Base-by-base conservation (phyloP, 2,329 filamentous ascomycete species). In the Neoarthrinium moseri region DNA sequence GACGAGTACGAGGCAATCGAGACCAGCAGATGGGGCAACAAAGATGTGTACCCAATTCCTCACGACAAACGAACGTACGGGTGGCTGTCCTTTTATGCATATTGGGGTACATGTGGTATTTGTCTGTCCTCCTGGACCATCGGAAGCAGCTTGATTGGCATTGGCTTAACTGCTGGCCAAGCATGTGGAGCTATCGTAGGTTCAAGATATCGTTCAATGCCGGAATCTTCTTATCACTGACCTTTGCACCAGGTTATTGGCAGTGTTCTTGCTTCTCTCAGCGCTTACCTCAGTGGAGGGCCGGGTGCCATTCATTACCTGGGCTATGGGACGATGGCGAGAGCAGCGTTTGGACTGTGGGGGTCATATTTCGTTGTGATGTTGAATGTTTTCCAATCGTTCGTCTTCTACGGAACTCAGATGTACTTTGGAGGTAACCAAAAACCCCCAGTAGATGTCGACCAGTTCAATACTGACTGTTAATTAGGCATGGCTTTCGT, bases 401-500 rank as follows among this genome's bases (percentile, higher is more conserved):
- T 51, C 38, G 35, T 51, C 17, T 51, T 51, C 38, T 51, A 51
- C 15, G 49, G 49, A 5, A 51, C 49, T 20, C 49, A 51, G 37
- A 51, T 48, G 49, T 51, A 48, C 34, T 51, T 51, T 40, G 49
- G 49, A 15, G 48, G 48, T 44, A 42, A 36, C 34, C 13, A 26
- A 18, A 30, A 12, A 6, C 15, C 33, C n/a, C n/a, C n/a, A n/a
- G n/a, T n/a, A n/a, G n/a, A n/a, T n/a, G n/a, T n/a, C n/a, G n/a
- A n/a, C n/a, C n/a, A n/a, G n/a, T n/a, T n/a, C n/a, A n/a, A n/a
- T n/a, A n/a, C n/a, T n/a, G n/a, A n/a, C n/a, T n/a, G n/a, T n/a
- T n/a, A n/a, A n/a, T n/a, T n/a, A 49, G 45, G 48, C 24, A 50
- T 50, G 48, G 49, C 49, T 12, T 48, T 51, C 38, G 49, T 51